phyloP scores from a whole-genome alignment of 768 basidiomycete species.

The Phylloporus arenicola region DNA sequence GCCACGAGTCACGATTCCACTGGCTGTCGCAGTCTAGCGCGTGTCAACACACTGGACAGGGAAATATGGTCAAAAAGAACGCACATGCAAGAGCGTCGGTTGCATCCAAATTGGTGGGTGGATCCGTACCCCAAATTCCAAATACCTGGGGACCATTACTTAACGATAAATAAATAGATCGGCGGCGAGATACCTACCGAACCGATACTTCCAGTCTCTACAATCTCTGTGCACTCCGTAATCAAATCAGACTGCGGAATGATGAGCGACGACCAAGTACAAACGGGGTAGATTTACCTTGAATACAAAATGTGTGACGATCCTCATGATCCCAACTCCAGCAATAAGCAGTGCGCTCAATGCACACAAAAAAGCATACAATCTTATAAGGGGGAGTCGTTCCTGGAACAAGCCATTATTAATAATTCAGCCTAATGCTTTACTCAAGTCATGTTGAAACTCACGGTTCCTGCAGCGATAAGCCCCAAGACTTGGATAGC shows the following conservation, averaged over 20 bases:
- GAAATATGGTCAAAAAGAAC: constrained; percentile 9
- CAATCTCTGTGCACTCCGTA: constrained; percentile 43
- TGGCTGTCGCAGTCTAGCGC: constrained; percentile 52
- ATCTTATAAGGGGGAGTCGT: constrained; percentile 47
- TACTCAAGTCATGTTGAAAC: constrained; percentile 17
- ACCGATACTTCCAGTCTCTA: constrained; percentile 29
- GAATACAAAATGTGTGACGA: constrained; percentile 60
- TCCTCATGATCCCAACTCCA: constrained; percentile 48
- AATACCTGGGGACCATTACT: constrained; percentile 32
- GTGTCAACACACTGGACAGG: constrained; percentile 12
- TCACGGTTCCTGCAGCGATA: constrained; percentile 44
- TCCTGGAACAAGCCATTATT: constrained; percentile 35
- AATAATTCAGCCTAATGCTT: background rate
- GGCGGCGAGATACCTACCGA: constrained; percentile 25
- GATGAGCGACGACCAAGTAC: background rate
- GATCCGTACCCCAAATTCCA: constrained; percentile 51
- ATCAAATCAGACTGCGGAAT: constrained; percentile 50
- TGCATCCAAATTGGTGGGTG: constrained; percentile 25
- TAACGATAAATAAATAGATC: background rate
- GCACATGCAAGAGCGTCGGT: constrained; percentile 45
- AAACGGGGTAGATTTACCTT: constrained; percentile 42
- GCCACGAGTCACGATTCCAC: constrained; percentile 65
- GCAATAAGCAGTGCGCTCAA: constrained; percentile 45
- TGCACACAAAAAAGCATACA: constrained; percentile 50
- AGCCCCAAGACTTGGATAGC: constrained; percentile 55